Evolutionary conservation across 106 monocot genomes (phyloP), one percentile per base, ranked within the genome.

Genomic region (Dendrobium nobile): DNA sequence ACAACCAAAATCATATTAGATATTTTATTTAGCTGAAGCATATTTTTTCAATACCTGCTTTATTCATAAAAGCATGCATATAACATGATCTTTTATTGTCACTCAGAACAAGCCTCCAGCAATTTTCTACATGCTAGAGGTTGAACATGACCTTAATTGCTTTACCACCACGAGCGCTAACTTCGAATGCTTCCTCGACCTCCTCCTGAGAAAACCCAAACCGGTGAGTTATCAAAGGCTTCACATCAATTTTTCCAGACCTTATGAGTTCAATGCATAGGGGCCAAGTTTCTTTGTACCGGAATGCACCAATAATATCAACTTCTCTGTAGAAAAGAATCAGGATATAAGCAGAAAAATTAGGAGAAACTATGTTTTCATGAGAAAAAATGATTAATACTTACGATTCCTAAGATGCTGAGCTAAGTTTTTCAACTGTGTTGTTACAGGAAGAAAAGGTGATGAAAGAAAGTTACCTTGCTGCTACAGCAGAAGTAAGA

Each of bases 71-170:
- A n/a, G 0, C 5, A 56, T 11, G 13, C 15, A 61, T 8, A 61
- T 22, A 22, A 4, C 22, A 61, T 61, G 22, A 61, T 61, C n/a
- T 61, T 4, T 61, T 61, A n/a, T 61, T 61, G n/a, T 89, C 5
- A 94, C 24, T 16, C 3, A 51, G 13, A 10, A 51, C 51, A 51
- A 51, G 13, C 51, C 51, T 51, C 15, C 3, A 51, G 51, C 51
- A 51, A 51, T 13, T 13, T 51, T 37, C 13, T 61, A 22, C 19
- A 22, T 19, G 22, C 61, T 61, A 96, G 18, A 98, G 89, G 81
- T 94, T 94, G 73, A 98, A 98, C 97, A 98, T 98, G 77, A 94
- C 97, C 70, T 98, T 98, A 61, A 98, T 98, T 10, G 94, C 92
- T 79, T 84, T 88, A 20, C 97, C 80, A 3, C 97, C 94, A 33